Evolutionary conservation across 129 eudicot species (phyloP).

Genomic region (Oenanthe sinensis): DNA sequence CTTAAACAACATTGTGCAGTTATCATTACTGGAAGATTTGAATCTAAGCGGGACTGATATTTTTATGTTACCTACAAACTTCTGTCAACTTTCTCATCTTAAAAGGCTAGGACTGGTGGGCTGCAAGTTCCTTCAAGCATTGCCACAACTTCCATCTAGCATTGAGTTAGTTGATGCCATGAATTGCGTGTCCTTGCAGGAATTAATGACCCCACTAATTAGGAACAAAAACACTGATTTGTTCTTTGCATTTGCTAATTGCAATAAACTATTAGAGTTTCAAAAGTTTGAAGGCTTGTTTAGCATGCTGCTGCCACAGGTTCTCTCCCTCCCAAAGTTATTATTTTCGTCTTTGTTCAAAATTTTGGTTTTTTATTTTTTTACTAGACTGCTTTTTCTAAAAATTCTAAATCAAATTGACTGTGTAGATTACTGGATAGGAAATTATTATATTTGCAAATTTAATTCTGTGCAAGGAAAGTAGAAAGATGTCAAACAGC

Average conservation of each 20-base stretch:
- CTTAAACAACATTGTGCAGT: conserved; percentile 12
- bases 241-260: conserved; percentile 2
- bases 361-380: too few species aligned
- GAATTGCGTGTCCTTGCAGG: not conserved
- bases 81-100: conserved; percentile 20
- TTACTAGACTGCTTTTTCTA: not conserved
- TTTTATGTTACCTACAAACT: conserved; percentile 19
- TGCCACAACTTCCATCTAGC: conserved; percentile 38
- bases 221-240: not conserved
- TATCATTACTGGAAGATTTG: conserved; percentile 26
- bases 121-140: conserved; percentile 29
- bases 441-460: too few species aligned
- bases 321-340: conserved; percentile 7
- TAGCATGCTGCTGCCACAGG: conserved; percentile 10
- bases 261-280: not conserved
- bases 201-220: not conserved
- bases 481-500: not conserved
- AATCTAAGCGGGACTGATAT: conserved; percentile 31
- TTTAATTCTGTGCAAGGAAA: too few species aligned
- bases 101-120: conserved; percentile 33
- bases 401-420: not conserved
- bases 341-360: too few species aligned
- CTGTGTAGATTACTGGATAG: too few species aligned
- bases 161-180: conserved; percentile 3
- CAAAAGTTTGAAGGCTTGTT: not conserved